Percentiles rank a stretch among this genome's conserved stretches.
These are phyloP conservation scores for Colletotrichum destructivum DNA, from an alignment of 2,329 filamentous ascomycete genomes.

Conservation along the genomic window DNA sequence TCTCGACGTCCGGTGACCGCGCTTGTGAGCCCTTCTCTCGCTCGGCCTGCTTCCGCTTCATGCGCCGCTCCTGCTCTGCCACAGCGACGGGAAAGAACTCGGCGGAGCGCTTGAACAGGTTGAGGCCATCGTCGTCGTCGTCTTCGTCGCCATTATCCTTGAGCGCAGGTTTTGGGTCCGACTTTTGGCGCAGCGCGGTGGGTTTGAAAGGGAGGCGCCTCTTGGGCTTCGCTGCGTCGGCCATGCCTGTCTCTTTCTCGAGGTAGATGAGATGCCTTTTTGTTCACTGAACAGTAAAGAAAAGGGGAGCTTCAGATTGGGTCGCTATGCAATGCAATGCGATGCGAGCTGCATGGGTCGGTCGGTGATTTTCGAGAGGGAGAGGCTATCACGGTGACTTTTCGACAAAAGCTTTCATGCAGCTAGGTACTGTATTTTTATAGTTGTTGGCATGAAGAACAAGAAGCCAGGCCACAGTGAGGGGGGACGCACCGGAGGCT, in stretches of 20 bases:
- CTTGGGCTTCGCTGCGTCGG: constrained; percentile 45
- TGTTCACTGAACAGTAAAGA: not conserved
- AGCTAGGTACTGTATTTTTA: not conserved
- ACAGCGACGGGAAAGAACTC: constrained; percentile 63
- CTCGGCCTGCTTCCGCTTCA: constrained; percentile 41
- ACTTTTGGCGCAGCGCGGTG: constrained; percentile 57
- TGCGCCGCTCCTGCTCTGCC: constrained; percentile 55
- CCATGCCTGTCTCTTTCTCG: constrained; percentile 15
- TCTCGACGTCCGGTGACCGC: constrained; percentile 7
- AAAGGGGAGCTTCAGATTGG: not conserved
- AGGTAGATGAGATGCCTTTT: not conserved
- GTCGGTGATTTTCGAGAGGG: not conserved
- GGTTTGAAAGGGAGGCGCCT: constrained; percentile 67
- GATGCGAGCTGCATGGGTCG: constrained; percentile 14
- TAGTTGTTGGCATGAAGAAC: not conserved
- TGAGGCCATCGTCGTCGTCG: constrained; percentile 57
- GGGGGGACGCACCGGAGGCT: constrained; percentile 17
- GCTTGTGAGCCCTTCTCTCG: constrained; percentile 35
- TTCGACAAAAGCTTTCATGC: not conserved
- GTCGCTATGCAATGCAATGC: constrained; percentile 1
- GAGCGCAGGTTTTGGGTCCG: constrained; percentile 47
- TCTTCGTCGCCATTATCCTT: constrained; percentile 43
- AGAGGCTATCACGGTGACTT: not conserved
- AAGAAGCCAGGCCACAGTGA: not conserved
- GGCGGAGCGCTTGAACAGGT: constrained; percentile 66